phyloP scores from a whole-genome alignment of 352 stramenopile species.

The Phytophthora meadii region DNA sequence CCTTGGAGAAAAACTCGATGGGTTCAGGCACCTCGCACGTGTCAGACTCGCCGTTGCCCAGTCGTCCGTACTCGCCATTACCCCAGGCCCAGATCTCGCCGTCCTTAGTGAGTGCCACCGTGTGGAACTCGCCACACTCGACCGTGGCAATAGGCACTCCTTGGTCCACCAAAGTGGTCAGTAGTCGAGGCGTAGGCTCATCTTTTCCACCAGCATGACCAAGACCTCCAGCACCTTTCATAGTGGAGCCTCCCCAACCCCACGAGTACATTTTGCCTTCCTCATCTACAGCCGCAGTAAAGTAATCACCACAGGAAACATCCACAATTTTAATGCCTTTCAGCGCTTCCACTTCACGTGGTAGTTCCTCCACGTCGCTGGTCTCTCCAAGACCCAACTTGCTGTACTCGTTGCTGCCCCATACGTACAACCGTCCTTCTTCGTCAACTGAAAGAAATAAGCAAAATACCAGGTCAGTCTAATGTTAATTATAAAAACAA shows the following conservation, averaged over 20 bases:
- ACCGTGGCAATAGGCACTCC: constrained; percentile 77
- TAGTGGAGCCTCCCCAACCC: constrained; percentile 88
- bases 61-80: constrained; percentile 91
- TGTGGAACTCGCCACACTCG: constrained; percentile 91
- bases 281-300: constrained; percentile 86
- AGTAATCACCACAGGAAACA: constrained; percentile 87
- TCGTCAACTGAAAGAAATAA: constrained; percentile 61
- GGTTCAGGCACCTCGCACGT: constrained; percentile 85
- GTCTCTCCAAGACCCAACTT: constrained; percentile 70
- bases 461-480: constrained; percentile 4
- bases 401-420: constrained; percentile 92
- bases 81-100: constrained; percentile 93
- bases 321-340: constrained; percentile 80
- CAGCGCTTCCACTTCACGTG: constrained; percentile 71
- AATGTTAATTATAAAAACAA: neutral
- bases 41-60: constrained; percentile 90
- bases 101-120: constrained; percentile 86
- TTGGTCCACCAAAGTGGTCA: constrained; percentile 81
- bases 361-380: constrained; percentile 61
- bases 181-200: constrained; percentile 69
- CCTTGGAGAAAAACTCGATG: constrained; percentile 84
- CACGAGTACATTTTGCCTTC: constrained; percentile 92
- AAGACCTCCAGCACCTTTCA: constrained; percentile 80
- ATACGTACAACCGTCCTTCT: constrained; percentile 73
- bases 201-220: constrained; percentile 80